These are phyloP conservation scores for Blastocystis sp. DNA, from an alignment of 352 stramenopile species.

Conservation along the genomic window DNA sequence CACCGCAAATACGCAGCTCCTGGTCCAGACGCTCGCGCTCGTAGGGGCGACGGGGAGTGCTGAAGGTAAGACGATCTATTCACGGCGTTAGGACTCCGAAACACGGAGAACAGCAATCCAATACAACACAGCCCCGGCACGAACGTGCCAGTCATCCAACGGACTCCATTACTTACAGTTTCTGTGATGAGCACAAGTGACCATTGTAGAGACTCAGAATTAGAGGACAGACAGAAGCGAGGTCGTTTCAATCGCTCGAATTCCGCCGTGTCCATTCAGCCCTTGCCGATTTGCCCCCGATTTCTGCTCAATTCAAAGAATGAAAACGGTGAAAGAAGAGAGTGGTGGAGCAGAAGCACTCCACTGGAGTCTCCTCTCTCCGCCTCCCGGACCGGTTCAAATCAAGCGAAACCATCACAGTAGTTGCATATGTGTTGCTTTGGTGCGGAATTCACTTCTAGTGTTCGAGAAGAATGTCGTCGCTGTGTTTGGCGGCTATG, in stretches of 20 bases:
- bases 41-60: background rate
- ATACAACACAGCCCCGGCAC: background rate
- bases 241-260: background rate
- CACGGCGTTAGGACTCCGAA: background rate
- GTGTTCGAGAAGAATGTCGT: background rate
- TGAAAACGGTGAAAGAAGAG: background rate
- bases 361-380: background rate
- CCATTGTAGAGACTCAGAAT: slow-evolving; percentile 20
- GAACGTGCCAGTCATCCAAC: background rate
- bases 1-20: no score
- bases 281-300: background rate
- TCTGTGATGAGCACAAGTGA: slow-evolving; percentile 25
- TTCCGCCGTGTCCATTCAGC: background rate
- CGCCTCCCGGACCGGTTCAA: no score
- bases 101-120: background rate
- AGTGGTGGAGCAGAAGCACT: background rate
- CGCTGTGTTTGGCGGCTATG: slow-evolving; percentile 26
- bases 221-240: background rate
- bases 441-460: background rate
- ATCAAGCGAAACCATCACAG: slow-evolving; percentile 19
- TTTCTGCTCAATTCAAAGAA: background rate
- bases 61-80: slow-evolving; percentile 1
- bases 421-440: slow-evolving; percentile 10
- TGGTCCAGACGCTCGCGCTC: background rate
- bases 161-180: background rate